Evolutionary conservation across 768 basidiomycete species (phyloP).

Genomic region (Mrakia gelida): DNA sequence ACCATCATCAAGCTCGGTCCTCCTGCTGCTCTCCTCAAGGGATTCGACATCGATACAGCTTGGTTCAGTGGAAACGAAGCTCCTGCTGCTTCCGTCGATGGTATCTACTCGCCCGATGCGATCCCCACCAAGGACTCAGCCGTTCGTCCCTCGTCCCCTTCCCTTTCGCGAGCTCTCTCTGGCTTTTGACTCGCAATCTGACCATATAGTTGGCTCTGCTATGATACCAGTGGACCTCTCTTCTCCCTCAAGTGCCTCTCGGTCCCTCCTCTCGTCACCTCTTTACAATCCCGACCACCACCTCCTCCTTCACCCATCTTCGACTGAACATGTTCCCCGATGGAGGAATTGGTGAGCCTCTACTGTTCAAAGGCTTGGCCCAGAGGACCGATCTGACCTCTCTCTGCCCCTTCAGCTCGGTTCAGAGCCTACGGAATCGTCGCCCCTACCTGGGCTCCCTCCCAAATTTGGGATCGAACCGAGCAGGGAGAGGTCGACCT

Average conservation of each 20-base stretch:
- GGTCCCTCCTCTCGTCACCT: constrained; percentile 85
- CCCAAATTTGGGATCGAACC: constrained; percentile 18
- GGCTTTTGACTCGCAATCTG: neutral
- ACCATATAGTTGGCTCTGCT: neutral
- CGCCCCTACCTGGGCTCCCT: constrained; percentile 26
- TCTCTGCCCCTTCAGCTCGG: neutral
- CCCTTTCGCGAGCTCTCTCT: constrained; percentile 38
- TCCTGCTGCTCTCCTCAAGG: constrained; percentile 58
- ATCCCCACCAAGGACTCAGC: constrained; percentile 53
- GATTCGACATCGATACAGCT: constrained; percentile 92
- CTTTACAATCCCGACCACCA: constrained; percentile 63
- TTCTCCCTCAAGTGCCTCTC: constrained; percentile 69
- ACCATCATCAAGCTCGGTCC: constrained; percentile 85
- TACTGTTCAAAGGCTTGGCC: neutral
- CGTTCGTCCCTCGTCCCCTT: constrained; percentile 36
- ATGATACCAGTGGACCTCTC: constrained; percentile 61
- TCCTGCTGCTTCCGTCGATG: constrained; percentile 72
- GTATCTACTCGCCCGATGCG: constrained; percentile 39
- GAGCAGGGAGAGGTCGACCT: constrained; percentile 61
- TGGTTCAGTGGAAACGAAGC: constrained; percentile 76
- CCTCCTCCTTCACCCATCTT: constrained; percentile 61
- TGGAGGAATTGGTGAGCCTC: constrained; percentile 78
- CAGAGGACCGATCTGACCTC: neutral
- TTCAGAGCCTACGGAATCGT: constrained; percentile 29
- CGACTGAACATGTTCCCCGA: constrained; percentile 95